Percentiles rank a stretch among this genome's conserved stretches.
phyloP scores from a whole-genome alignment of 768 basidiomycete genomes.

The Dioszegia aurantiaca region DNA sequence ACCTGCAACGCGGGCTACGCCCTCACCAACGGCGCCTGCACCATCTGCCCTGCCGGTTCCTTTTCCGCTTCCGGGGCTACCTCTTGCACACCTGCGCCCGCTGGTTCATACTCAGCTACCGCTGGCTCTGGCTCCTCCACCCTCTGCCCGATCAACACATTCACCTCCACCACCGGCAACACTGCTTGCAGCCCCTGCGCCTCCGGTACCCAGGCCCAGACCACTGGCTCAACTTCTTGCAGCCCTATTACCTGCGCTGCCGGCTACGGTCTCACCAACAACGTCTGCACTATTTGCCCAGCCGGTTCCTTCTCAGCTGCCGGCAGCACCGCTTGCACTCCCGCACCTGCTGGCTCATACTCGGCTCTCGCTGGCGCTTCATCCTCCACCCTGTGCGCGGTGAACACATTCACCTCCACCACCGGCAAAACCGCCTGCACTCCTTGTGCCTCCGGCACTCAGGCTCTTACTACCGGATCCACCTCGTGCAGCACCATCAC shows the following conservation, averaged over 20 bases:
- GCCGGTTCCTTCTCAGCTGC: background rate
- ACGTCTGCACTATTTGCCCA: background rate
- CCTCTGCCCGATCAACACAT: background rate
- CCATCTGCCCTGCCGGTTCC: no score
- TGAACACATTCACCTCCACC: background rate
- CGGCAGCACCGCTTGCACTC: background rate
- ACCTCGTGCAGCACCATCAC: no score
- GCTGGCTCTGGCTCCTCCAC: background rate
- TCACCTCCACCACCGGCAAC: no score
- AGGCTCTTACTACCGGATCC: no score
- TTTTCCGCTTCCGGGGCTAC: no score
- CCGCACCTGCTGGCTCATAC: background rate
- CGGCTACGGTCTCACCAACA: background rate
- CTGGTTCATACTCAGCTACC: background rate
- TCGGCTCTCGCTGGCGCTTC: background rate
- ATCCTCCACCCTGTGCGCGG: background rate
- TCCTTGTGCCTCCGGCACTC: background rate
- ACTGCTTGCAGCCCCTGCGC: constrained; percentile 3
- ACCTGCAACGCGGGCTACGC: no score
- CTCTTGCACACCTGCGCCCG: background rate
- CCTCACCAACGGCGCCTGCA: no score
- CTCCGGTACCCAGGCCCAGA: background rate
- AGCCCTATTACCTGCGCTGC: background rate
- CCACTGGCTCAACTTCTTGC: background rate
- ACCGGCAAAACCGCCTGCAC: constrained; percentile 1